Evolutionary conservation across 352 stramenopile species (phyloP).

Genomic region (Lagenidium sp.): DNA sequence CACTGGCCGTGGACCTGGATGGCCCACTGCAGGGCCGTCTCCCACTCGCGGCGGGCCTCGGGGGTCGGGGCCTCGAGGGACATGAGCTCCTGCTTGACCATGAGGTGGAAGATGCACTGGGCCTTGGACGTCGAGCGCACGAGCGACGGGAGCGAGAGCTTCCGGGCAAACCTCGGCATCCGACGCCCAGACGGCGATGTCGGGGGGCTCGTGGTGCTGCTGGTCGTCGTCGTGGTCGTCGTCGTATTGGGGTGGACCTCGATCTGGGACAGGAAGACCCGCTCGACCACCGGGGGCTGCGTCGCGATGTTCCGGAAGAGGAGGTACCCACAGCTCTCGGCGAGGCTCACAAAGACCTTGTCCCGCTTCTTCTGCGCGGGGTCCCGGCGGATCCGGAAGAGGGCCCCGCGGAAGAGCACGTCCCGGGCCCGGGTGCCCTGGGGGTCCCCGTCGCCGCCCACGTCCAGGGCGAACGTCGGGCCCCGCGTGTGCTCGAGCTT

Average conservation of each 20-base stretch:
- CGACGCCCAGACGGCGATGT: neutral
- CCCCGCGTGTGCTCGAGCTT: neutral
- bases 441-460: neutral
- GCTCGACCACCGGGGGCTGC: constrained; percentile 16
- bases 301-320: constrained; percentile 24
- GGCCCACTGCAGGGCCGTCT: constrained; percentile 33
- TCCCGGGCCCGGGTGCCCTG: constrained; percentile 1
- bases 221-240: neutral
- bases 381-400: constrained; percentile 12
- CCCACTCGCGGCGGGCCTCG: constrained; percentile 22
- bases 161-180: neutral
- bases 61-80: constrained; percentile 21
- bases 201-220: neutral
- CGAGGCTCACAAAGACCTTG: constrained; percentile 21
- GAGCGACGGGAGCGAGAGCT: constrained; percentile 4
- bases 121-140: constrained; percentile 3
- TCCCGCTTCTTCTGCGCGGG: constrained; percentile 18
- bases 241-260: constrained; percentile 15
- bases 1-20: constrained; percentile 4
- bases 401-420: constrained; percentile 2
- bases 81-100: constrained; percentile 27
- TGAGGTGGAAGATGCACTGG: constrained; percentile 25
- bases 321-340: constrained; percentile 26
- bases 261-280: constrained; percentile 32
- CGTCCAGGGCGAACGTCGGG: neutral